Conservation (phyloP, 306 rosid species). For the Argentina anserina region DNA sequence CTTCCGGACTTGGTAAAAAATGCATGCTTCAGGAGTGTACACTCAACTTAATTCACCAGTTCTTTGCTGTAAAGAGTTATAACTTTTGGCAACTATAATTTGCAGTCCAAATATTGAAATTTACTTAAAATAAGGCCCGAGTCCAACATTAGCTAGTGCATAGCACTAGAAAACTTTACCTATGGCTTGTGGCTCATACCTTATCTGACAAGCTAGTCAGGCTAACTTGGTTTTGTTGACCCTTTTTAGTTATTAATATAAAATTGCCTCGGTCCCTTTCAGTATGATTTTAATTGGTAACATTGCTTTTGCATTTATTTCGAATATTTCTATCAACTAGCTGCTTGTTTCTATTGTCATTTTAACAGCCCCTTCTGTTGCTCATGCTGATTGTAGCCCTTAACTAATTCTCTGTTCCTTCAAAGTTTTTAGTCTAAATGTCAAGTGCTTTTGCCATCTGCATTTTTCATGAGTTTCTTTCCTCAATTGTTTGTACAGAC, state of each 20-base stretch:
- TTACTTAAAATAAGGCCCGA: no score
- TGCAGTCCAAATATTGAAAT: no score
- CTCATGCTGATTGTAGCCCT: not conserved
- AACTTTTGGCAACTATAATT: no score
- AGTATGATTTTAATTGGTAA: not conserved
- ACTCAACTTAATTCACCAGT: not conserved
- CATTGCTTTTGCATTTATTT: not conserved
- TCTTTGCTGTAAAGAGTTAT: no score
- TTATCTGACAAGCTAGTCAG: not conserved
- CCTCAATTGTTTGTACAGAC: constrained; percentile 39
- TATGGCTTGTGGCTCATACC: no score
- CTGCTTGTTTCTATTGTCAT: not conserved
- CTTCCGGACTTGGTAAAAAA: no score
- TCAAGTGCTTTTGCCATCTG: not conserved
- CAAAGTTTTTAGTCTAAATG: not conserved
- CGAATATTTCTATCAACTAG: not conserved
- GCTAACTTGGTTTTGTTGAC: not conserved
- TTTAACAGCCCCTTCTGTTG: not conserved
- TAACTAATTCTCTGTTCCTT: not conserved
- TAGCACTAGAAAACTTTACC: no score
- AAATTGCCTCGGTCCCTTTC: not conserved
- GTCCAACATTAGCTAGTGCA: no score
- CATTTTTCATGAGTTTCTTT: constrained; percentile 13
- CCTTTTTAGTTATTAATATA: no score
- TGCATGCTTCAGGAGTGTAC: not conserved